Evolutionary conservation across 75 land plant species (phyloP).

Genomic region (Gnetum montanum): DNA sequence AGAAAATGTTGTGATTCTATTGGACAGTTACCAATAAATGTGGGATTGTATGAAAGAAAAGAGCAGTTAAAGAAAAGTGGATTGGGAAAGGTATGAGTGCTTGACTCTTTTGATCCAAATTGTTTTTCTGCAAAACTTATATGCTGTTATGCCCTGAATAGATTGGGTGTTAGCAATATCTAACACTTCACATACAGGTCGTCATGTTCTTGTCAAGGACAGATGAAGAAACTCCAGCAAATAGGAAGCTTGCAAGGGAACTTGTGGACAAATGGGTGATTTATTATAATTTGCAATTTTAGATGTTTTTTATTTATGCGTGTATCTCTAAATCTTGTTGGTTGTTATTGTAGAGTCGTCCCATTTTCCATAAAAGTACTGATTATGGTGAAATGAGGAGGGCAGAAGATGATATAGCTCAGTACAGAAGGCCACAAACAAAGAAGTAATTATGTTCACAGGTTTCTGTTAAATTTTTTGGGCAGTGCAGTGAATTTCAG

Average conservation of each 20-base stretch:
- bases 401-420: conserved; percentile 72
- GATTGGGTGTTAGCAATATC: no score
- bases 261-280: conserved; percentile 98
- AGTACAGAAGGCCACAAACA: conserved; percentile 40
- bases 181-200: conserved; percentile 59
- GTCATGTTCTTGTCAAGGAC: conserved; percentile 94
- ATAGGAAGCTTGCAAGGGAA: conserved; percentile 90
- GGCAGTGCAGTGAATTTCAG: neutral
- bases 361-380: conserved; percentile 95
- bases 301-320: neutral
- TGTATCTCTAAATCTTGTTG: neutral
- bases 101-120: neutral
- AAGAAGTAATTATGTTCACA: conserved; percentile 65
- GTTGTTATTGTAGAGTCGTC: conserved; percentile 69
- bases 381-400: conserved; percentile 83
- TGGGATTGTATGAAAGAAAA: conserved; percentile 78
- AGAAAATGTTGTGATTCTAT: no score
- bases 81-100: conserved; percentile 73
- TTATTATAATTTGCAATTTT: neutral
- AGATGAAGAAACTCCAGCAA: conserved; percentile 85
- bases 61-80: conserved; percentile 97
- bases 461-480: neutral
- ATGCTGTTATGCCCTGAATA: neutral
- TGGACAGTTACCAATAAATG: conserved; percentile 94
- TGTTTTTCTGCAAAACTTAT: neutral